Conservation (phyloP, 2,329 filamentous ascomycete genomes). For the Cercospora beticola region DNA sequence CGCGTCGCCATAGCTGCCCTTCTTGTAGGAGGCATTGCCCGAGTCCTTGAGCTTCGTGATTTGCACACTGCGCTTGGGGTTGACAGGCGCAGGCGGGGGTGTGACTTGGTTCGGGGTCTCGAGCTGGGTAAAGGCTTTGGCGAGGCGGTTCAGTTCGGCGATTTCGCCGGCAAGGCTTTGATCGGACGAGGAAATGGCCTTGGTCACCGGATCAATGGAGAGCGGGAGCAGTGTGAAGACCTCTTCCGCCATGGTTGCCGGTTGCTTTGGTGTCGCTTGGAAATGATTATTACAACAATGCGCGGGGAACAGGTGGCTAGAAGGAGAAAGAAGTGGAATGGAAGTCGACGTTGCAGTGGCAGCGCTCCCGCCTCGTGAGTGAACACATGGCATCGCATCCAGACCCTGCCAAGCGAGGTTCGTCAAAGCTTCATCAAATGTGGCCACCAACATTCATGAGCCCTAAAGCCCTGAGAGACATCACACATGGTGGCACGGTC, state of each 20-base stretch:
- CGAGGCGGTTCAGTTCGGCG: slow-evolving; percentile 71
- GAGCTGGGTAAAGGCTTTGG: slow-evolving; percentile 68
- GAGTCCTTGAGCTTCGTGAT: slow-evolving; percentile 88
- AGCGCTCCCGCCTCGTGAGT: background rate
- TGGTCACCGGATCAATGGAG: slow-evolving; percentile 75
- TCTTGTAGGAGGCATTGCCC: slow-evolving; percentile 80
- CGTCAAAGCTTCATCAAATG: background rate
- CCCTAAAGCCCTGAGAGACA: background rate
- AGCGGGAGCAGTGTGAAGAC: slow-evolving; percentile 45
- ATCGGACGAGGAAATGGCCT: slow-evolving; percentile 61
- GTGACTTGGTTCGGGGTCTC: slow-evolving; percentile 65
- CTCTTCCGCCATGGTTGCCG: slow-evolving; percentile 9
- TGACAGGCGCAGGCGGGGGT: slow-evolving; percentile 83
- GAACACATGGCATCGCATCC: slow-evolving; percentile 1
- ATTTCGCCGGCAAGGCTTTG: slow-evolving; percentile 53
- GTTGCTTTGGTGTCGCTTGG: background rate
- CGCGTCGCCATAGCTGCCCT: slow-evolving; percentile 71
- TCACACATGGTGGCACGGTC: background rate
- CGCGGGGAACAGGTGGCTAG: background rate
- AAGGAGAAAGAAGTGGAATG: background rate
- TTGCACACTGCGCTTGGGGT: slow-evolving; percentile 85
- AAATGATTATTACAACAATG: background rate
- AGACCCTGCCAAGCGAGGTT: background rate
- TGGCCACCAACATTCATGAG: background rate
- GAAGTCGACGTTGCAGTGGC: background rate